Evolutionary conservation across 371 early-diverging fungal genomes (phyloP), one percentile per base, ranked within the genome.

Genomic region (Rhizomucor miehei): DNA sequence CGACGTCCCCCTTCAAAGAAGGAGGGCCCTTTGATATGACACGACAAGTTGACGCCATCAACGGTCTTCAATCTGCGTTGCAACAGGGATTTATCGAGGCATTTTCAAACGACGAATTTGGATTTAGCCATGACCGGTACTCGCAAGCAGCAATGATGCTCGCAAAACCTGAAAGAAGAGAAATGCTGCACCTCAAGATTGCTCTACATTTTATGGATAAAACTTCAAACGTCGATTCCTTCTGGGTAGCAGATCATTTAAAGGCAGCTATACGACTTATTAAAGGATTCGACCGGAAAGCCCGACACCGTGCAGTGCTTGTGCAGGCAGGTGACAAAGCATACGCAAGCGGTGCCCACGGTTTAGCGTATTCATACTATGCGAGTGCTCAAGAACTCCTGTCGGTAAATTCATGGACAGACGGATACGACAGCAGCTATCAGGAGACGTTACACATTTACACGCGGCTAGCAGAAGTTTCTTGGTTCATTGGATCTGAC

Each of bases 211-310:
- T 74, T 38, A 67, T 74, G 57, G 41, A 58, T n/a, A 57, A 65
- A 24, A 50, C 66, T 4, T 29, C 29, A 3, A 46, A 59, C 9
- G 62, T 66, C 0, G 74, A 73, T 44, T 63, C 62, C 11, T 77
- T 76, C 46, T 76, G 77, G 77, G 73, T 74, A 1, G 88, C 89
- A 12, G 82, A 84, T 47, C 82, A 93, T 62, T 77, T 97, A 50
- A 77, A 88, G 61, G 86, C 86, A 49, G 91, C 93, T 6, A 77
- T 93, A 55, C 81, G 77, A 36, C 77, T 92, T 46, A 88, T 95
- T 57, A 87, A 93, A 54, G 87, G 92, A 9, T 56, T 58, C 13
- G 50, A 63, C 11, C 57, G 60, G 14, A 73, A 68, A 39, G 21
- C 48, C n/a, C 51, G 55, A n/a, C 67, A 74, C 52, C 63, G 77